Conservation (phyloP, 2,329 filamentous ascomycete genomes). For the Sclerotinia borealis region DNA sequence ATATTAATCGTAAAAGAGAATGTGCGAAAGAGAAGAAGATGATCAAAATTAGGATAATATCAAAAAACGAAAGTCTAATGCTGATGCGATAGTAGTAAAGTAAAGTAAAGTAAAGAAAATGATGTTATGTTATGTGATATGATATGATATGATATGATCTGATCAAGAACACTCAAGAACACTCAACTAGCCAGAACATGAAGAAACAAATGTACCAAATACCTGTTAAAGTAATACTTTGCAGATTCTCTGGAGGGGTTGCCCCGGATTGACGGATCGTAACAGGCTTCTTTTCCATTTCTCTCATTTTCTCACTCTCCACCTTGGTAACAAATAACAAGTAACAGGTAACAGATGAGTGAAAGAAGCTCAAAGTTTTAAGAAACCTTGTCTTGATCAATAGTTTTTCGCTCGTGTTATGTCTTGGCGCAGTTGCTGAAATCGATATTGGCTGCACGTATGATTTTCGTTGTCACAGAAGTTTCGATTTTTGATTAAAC, state of each 20-base stretch:
- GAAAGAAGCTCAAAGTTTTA: not conserved
- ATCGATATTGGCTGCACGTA: not conserved
- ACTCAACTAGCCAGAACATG: not conserved
- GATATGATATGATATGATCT: not conserved
- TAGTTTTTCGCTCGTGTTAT: not conserved
- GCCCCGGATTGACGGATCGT: not conserved
- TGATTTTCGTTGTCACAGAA: slow-evolving; percentile 2
- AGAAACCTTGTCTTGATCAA: not conserved
- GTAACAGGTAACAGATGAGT: not conserved
- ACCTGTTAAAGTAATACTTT: not conserved
- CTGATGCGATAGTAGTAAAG: not conserved
- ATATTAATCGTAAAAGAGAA: not conserved
- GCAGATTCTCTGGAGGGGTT: not conserved
- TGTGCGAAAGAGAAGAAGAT: not conserved
- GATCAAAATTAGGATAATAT: not conserved
- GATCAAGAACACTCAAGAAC: slow-evolving; percentile 3
- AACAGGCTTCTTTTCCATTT: not conserved
- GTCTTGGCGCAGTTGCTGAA: slow-evolving; percentile 2
- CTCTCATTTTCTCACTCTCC: not conserved
- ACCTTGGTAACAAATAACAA: not conserved
- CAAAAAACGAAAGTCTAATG: not conserved
- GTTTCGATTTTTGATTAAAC: not conserved
- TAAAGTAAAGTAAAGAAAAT: not conserved
- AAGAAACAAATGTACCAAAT: not conserved
- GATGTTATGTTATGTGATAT: not conserved